Conservation (phyloP, 257 asterid genomes). For the Solanum acaule region DNA sequence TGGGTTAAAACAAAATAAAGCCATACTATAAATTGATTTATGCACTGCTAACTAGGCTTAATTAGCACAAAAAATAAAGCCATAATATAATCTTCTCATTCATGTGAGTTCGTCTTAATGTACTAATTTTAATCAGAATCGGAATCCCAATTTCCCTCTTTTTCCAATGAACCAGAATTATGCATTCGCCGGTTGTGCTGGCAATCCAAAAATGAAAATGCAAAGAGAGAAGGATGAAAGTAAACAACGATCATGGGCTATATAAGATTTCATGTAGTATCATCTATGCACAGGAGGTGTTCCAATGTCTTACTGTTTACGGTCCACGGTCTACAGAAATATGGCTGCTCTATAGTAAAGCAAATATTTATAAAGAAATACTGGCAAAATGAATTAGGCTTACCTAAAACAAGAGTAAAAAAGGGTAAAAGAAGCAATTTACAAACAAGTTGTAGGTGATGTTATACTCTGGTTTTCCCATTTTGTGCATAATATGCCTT, state of each 20-base stretch:
- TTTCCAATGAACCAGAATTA: neutral
- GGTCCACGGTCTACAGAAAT: neutral
- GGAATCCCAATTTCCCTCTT: neutral
- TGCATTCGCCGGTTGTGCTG: neutral
- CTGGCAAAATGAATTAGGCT: neutral
- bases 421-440: neutral
- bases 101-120: neutral
- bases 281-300: neutral
- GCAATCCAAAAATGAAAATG: neutral
- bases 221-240: neutral
- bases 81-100: neutral
- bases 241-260: neutral
- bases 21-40: too few relatives aligned
- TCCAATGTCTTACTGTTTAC: neutral
- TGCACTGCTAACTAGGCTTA: too few relatives aligned
- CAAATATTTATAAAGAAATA: neutral
- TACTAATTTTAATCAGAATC: neutral
- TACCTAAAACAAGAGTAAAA: neutral
- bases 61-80: too few relatives aligned
- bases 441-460: neutral
- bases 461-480: neutral
- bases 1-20: neutral
- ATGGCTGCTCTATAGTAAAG: neutral
- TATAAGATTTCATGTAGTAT: neutral
- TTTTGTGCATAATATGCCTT: slow-evolving; percentile 9